phyloP scores from a whole-genome alignment of 1,284 basidiomycete species.

The Naganishia sp. region DNA sequence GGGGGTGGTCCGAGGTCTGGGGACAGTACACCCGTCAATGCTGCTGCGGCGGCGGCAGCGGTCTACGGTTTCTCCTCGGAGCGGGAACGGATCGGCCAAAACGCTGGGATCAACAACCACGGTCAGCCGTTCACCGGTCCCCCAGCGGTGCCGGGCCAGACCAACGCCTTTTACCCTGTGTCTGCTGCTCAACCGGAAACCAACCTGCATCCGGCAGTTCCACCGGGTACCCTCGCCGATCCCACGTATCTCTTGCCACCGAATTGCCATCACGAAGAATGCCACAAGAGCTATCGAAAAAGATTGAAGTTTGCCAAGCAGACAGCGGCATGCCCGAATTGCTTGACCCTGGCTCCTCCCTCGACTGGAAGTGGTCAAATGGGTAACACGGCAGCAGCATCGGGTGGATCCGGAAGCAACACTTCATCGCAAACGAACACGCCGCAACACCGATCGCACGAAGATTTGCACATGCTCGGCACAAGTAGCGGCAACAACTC shows the following conservation, averaged over 20 bases:
- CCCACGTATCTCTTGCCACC: slow-evolving; percentile 56
- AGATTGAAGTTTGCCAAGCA: slow-evolving; percentile 55
- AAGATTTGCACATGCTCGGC: slow-evolving; percentile 30
- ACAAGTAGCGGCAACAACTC: slow-evolving; percentile 4
- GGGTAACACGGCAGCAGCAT: not conserved
- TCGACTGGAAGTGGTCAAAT: not conserved
- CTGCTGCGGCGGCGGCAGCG: slow-evolving; percentile 12
- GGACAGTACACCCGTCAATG: slow-evolving; percentile 6
- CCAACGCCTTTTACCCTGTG: slow-evolving; percentile 52
- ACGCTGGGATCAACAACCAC: slow-evolving; percentile 19
- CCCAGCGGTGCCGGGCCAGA: slow-evolving; percentile 41
- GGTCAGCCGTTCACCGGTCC: slow-evolving; percentile 36
- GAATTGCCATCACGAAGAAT: slow-evolving; percentile 57
- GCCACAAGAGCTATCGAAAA: slow-evolving; percentile 57
- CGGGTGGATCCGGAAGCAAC: slow-evolving; percentile 40
- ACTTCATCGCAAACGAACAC: slow-evolving; percentile 34
- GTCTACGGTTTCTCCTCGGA: slow-evolving; percentile 15
- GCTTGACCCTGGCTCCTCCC: slow-evolving; percentile 43
- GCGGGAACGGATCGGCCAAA: slow-evolving; percentile 10
- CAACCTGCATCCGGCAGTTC: slow-evolving; percentile 50
- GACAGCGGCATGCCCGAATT: slow-evolving; percentile 53
- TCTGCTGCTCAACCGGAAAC: slow-evolving; percentile 52
- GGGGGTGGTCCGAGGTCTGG: slow-evolving; percentile 19
- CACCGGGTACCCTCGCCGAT: slow-evolving; percentile 54
- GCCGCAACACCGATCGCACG: slow-evolving; percentile 33